A percentile compares a stretch with the other conserved stretches of the same genome.
Conservation (phyloP, 768 basidiomycete species). For the Mycena olivaceomarginata region DNA sequence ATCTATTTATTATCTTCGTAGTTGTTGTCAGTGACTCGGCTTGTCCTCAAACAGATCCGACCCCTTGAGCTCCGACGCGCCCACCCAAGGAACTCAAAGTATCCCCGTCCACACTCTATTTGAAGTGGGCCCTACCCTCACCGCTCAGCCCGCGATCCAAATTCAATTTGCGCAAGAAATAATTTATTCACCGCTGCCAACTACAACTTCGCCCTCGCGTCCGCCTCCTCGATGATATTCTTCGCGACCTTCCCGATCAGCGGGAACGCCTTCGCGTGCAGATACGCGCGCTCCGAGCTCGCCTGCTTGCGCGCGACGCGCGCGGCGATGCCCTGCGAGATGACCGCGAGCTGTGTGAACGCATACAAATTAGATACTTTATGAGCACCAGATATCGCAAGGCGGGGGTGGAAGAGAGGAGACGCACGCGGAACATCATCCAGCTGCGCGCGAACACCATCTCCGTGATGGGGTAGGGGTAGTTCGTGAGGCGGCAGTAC, state of each 20-base stretch:
- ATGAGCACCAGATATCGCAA: too few species aligned
- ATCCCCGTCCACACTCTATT: too few species aligned
- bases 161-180: not conserved
- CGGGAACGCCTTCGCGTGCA: conserved; percentile 70
- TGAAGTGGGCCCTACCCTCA: too few species aligned
- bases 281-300: conserved; percentile 85
- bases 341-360: conserved; percentile 78
- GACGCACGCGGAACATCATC: conserved; percentile 87
- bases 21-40: too few species aligned
- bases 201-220: conserved; percentile 51
- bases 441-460: conserved; percentile 91
- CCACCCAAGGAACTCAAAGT: too few species aligned
- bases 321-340: conserved; percentile 94
- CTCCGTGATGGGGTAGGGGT: conserved; percentile 84
- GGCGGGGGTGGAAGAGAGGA: too few species aligned
- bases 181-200: not conserved
- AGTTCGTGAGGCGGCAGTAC: conserved; percentile 81
- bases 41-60: too few species aligned
- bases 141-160: not conserved
- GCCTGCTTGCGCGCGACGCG: conserved; percentile 91
- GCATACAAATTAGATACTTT: not conserved
- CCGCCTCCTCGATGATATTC: conserved; percentile 74
- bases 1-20: too few species aligned
- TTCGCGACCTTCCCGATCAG: conserved; percentile 80
- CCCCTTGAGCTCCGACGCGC: too few species aligned